Conservation (phyloP, 257 asterid genomes). For the Solanum sparsipilum region DNA sequence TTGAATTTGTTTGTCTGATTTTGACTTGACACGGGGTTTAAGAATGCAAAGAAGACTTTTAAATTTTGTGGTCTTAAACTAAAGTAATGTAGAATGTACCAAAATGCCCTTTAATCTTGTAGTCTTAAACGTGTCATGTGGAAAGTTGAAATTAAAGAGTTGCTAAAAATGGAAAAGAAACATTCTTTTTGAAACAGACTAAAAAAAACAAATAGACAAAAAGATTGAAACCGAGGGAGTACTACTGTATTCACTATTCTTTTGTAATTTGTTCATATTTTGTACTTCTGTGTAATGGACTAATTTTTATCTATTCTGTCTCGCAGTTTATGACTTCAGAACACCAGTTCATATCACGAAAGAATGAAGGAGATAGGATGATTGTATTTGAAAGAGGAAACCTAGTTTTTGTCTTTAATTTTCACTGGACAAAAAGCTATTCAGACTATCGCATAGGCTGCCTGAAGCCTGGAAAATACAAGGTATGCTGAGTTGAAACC, state of each 20-base stretch:
- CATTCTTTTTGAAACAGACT: not conserved
- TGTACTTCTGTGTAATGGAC: not conserved
- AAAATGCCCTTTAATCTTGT: not conserved
- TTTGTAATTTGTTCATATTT: not conserved
- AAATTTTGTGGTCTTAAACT: not conserved
- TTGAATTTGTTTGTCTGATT: not conserved
- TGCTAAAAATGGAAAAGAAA: not conserved
- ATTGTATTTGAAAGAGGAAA: constrained; percentile 79
- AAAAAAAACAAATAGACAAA: not conserved
- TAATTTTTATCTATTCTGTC: not conserved
- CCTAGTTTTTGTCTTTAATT: constrained; percentile 81
- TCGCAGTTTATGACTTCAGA: constrained; percentile 91
- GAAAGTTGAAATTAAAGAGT: not conserved
- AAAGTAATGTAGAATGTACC: not conserved
- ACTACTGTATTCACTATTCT: not conserved
- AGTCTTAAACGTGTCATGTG: not conserved
- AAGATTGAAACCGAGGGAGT: not conserved
- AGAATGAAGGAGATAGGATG: constrained; percentile 70
- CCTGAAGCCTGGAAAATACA: constrained; percentile 84
- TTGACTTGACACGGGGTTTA: not conserved
- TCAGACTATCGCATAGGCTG: constrained; percentile 84
- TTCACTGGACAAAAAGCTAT: constrained; percentile 78
- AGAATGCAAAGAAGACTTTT: not conserved
- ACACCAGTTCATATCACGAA: constrained; percentile 78
- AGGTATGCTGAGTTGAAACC: constrained; percentile 31